Base-by-base conservation (phyloP, 306 rosid genomes). In the Vigna radiata region DNA sequence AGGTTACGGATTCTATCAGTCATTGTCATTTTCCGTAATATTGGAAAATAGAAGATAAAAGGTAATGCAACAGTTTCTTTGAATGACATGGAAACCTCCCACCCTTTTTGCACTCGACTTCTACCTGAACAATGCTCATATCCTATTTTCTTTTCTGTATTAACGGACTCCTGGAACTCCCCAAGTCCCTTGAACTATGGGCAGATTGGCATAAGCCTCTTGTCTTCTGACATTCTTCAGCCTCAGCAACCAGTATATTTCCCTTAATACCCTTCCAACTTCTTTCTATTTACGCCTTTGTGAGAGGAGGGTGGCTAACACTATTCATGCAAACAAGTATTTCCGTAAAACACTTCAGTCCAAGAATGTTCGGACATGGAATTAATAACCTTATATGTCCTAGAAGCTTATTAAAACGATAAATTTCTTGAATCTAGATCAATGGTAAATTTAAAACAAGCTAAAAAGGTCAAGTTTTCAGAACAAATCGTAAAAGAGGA, bases 341-440 rank as follows among this genome's bases (percentile, higher is more conserved):
- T 29, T 29, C 33, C 5, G 1, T 29, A 29, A 29, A 29, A 29
- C 33, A 29, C 33, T 56, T 56, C 16, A 23, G 31, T 33, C 63
- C 13, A 31, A 56, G 6, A 56, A 56, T 21, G n/a, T 56, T 56
- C 11, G 63, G 23, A 56, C 36, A 56, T 11, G 63, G 31, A 3
- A 54, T 29, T 56, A 15, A 56, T 56, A 56, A 23, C 63, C 33
- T 21, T 18, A 62, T 17, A 61, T 29, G 39, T 54, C 54, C 49
- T 59, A 19, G 23, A 14, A 48, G 52, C 43, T 21, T 66, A 16
- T 37, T 53, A 53, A 53, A 76, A 76, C 25, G 39, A 64, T 6
- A 77, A 52, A 76, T 23, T 54, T 66, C 59, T 25, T 64, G 55
- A 55, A 77, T 23, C 61, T 21, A 16, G 23, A 37, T 7, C 73